A percentile compares a stretch with the other conserved stretches of the same genome.
Conservation (phyloP, 2,329 filamentous ascomycete species). For the Colletotrichum eleusines region DNA sequence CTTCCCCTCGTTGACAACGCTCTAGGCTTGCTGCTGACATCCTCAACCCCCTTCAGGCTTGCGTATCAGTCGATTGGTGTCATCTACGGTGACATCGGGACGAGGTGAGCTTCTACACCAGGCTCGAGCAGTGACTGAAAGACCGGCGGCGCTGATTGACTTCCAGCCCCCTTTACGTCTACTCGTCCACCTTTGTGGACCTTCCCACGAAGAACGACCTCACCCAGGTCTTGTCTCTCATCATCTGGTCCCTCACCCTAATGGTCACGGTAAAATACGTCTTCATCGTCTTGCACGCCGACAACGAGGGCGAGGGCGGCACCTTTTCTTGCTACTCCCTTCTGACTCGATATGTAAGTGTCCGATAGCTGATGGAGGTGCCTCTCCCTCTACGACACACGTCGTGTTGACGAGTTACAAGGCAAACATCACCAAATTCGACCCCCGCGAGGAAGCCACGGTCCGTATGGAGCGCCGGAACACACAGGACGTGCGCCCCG, state of each 20-base stretch:
- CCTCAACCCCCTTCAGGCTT: slow-evolving; percentile 54
- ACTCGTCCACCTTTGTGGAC: slow-evolving; percentile 73
- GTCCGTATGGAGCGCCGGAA: slow-evolving; percentile 70
- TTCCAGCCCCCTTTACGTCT: slow-evolving; percentile 75
- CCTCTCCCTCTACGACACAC: neutral
- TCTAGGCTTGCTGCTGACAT: neutral
- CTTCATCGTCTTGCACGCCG: slow-evolving; percentile 73
- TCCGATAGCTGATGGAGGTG: no score
- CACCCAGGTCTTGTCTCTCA: slow-evolving; percentile 73
- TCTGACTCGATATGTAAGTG: slow-evolving; percentile 67
- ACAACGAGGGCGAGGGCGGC: slow-evolving; percentile 79
- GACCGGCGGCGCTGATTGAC: neutral
- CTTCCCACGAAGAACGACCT: slow-evolving; percentile 69
- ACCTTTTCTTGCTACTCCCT: slow-evolving; percentile 77
- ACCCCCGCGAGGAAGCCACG: slow-evolving; percentile 67
- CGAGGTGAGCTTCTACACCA: slow-evolving; percentile 41
- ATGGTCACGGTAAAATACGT: slow-evolving; percentile 79
- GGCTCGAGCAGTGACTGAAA: neutral
- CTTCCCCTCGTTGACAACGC: neutral
- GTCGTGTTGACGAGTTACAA: slow-evolving; percentile 44
- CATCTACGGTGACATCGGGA: slow-evolving; percentile 78
- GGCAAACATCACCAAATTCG: slow-evolving; percentile 70
- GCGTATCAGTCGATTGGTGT: slow-evolving; percentile 75
- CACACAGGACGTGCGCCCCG: slow-evolving; percentile 66
- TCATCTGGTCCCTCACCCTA: slow-evolving; percentile 76